phyloP scores from a whole-genome alignment of 1,284 basidiomycete species.

The Ganoderma sinense region DNA sequence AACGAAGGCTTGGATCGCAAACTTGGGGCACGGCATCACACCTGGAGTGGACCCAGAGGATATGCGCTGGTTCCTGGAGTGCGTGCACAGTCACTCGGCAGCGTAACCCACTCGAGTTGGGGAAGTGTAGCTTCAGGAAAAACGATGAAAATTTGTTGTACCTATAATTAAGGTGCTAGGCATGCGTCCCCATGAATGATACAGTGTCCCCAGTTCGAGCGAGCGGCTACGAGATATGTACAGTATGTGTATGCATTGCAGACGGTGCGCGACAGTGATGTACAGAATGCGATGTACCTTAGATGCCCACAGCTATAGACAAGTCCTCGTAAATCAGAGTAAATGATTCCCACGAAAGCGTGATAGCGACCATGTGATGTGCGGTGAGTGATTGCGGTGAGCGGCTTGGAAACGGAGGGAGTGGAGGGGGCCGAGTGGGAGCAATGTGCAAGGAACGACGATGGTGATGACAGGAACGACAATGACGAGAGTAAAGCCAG shows the following conservation, averaged over 20 bases:
- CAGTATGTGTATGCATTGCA: slow-evolving; percentile 22
- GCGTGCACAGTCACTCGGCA: slow-evolving; percentile 85
- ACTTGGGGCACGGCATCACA: slow-evolving; percentile 97
- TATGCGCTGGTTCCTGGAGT: slow-evolving; percentile 89
- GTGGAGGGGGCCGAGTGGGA: slow-evolving; percentile 6
- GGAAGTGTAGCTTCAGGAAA: slow-evolving; percentile 4
- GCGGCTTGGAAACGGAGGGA: neutral
- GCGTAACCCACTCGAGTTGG: slow-evolving; percentile 19
- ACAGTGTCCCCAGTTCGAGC: neutral
- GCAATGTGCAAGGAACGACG: slow-evolving; percentile 19
- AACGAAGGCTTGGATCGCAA: slow-evolving; percentile 87
- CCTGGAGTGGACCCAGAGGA: slow-evolving; percentile 96
- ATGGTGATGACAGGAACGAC: slow-evolving; percentile 14
- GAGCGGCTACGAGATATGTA: neutral
- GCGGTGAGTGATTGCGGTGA: slow-evolving; percentile 7
- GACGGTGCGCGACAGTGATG: slow-evolving; percentile 23
- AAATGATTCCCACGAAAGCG: slow-evolving; percentile 26
- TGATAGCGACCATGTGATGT: slow-evolving; percentile 23
- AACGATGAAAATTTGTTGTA: slow-evolving; percentile 16
- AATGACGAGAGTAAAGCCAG: slow-evolving; percentile 13
- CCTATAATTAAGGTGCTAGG: slow-evolving; percentile 9
- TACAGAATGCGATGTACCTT: slow-evolving; percentile 29
- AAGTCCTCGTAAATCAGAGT: slow-evolving; percentile 26
- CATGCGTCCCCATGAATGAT: neutral
- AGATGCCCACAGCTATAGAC: slow-evolving; percentile 23